Percentiles rank a stretch among this genome's conserved stretches.
phyloP scores from a whole-genome alignment of 2,329 filamentous ascomycete genomes.

The Akanthomyces dipterigenus region DNA sequence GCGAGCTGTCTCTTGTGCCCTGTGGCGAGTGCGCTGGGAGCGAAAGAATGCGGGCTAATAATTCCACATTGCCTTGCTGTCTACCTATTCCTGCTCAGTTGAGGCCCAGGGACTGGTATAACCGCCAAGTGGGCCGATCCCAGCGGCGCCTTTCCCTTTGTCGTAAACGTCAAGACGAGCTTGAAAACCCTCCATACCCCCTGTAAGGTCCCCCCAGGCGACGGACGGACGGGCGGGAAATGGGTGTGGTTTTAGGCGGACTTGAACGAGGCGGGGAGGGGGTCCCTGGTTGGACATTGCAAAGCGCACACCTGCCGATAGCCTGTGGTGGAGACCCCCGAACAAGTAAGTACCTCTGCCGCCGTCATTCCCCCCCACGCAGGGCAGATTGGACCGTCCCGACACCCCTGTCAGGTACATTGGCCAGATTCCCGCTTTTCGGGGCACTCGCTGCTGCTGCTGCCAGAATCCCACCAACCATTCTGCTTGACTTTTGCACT shows the following conservation, averaged over 20 bases:
- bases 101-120: neutral
- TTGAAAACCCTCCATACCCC: neutral
- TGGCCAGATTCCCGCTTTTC: neutral
- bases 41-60: neutral
- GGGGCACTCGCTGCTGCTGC: neutral
- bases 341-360: neutral
- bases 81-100: too few relatives aligned
- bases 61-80: neutral
- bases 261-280: neutral
- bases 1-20: neutral
- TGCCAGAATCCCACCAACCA: slow-evolving; percentile 4
- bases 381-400: neutral
- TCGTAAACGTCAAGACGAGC: neutral
- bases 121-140: slow-evolving; percentile 3
- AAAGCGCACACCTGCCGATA: neutral
- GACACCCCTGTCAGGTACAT: slow-evolving; percentile 7
- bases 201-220: neutral
- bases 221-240: slow-evolving; percentile 2
- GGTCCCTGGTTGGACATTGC: too few relatives aligned
- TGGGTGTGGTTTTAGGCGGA: slow-evolving; percentile 1
- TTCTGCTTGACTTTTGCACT: neutral
- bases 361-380: neutral
- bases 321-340: neutral
- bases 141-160: neutral
- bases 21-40: neutral